phyloP scores from a whole-genome alignment of 441 rosid species.

The Pelargonium citronellum region DNA sequence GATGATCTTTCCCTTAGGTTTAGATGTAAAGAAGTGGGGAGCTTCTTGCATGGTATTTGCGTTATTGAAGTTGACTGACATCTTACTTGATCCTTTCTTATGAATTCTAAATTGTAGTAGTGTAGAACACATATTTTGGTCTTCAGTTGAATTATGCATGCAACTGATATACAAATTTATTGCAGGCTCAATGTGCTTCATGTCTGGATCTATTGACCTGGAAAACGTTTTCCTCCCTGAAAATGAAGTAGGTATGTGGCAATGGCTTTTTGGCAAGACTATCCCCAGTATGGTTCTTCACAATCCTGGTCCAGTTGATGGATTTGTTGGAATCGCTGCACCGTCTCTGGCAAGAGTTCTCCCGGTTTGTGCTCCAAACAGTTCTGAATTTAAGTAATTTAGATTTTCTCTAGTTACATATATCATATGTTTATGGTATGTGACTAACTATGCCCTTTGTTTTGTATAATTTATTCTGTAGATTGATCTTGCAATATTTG shows the following conservation, averaged over 20 bases:
- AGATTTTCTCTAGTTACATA: not conserved
- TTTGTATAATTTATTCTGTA: conserved; percentile 26
- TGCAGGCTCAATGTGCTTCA: conserved; percentile 91
- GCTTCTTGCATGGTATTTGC: not conserved
- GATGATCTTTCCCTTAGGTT: conserved; percentile 3
- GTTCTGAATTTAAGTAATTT: not conserved
- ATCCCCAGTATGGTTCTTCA: conserved; percentile 57
- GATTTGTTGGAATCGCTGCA: conserved; percentile 85
- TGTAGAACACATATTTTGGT: not conserved
- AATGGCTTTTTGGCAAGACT: conserved; percentile 92
- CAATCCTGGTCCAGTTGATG: conserved; percentile 70
- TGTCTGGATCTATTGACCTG: conserved; percentile 88
- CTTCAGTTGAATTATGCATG: not conserved
- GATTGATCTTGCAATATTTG: conserved; percentile 88
- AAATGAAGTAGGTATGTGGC: conserved; percentile 82
- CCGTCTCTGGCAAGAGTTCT: conserved; percentile 93
- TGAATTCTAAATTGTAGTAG: not conserved
- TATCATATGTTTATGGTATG: not conserved
- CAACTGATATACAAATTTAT: conserved; percentile 20
- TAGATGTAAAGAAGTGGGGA: conserved; percentile 5
- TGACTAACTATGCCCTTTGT: conserved; percentile 20
- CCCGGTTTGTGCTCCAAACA: conserved; percentile 54
- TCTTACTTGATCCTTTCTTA: conserved; percentile 6
- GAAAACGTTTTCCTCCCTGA: conserved; percentile 78
- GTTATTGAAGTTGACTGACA: not conserved